Conservation (phyloP, 1,284 basidiomycete genomes). For the Fistulina hepatica region DNA sequence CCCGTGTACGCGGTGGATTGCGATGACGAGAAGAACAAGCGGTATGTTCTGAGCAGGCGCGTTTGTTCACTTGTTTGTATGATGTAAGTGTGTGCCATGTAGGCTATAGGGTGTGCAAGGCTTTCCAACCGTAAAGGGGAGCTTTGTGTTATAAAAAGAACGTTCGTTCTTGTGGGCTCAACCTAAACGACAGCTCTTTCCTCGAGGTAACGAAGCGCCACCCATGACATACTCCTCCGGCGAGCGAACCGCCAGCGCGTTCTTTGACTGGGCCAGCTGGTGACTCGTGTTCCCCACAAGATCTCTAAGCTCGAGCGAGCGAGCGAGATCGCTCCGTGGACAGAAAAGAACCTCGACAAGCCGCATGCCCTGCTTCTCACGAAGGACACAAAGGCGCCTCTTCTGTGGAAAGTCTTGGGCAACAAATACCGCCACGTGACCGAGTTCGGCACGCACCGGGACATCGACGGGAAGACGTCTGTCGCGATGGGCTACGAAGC, state of each 20-base stretch:
- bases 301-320: constrained; percentile 54
- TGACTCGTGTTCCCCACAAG: constrained; percentile 60
- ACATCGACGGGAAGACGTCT: constrained; percentile 50
- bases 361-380: constrained; percentile 68
- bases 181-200: constrained; percentile 46
- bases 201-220: constrained; percentile 53
- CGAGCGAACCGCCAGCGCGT: constrained; percentile 61
- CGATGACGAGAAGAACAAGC: constrained; percentile 75
- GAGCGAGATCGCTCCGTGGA: constrained; percentile 51
- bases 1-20: constrained; percentile 90
- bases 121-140: constrained; percentile 84
- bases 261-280: constrained; percentile 73
- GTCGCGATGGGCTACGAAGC: constrained; percentile 44
- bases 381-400: constrained; percentile 66
- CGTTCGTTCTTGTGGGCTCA: not conserved
- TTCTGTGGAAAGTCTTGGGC: constrained; percentile 78
- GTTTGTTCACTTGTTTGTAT: too few species aligned
- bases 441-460: constrained; percentile 57
- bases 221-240: constrained; percentile 63
- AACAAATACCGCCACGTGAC: constrained; percentile 64
- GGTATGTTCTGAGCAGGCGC: constrained; percentile 70
- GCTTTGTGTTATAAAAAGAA: constrained; percentile 8
- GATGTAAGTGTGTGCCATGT: not conserved
- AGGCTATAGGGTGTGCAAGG: constrained; percentile 66
- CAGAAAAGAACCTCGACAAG: constrained; percentile 35